phyloP scores from a whole-genome alignment of 1,284 basidiomycete species.

The Cryptococcus wingfieldii region DNA sequence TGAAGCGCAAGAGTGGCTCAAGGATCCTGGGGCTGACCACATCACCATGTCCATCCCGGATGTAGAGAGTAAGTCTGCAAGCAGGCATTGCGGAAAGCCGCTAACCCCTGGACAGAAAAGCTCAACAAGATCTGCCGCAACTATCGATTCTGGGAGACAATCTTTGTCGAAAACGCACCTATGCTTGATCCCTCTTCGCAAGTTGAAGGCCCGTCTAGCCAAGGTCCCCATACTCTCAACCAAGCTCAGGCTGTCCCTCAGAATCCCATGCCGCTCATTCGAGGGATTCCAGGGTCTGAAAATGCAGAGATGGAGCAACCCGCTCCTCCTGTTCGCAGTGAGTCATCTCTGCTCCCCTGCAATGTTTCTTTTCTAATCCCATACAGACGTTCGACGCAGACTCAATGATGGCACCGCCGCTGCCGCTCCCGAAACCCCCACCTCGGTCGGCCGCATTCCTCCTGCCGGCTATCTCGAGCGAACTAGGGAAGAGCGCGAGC shows the following conservation, averaged over 20 bases:
- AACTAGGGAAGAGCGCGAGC: slow-evolving; percentile 1
- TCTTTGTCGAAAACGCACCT: background rate
- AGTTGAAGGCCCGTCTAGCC: background rate
- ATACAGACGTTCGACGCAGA: slow-evolving; percentile 1
- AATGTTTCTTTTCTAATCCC: too few species aligned
- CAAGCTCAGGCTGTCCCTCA: background rate
- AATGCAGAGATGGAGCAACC: background rate
- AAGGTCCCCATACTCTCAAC: background rate
- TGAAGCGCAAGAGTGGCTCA: slow-evolving; percentile 3
- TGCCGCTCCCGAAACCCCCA: background rate
- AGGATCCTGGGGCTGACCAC: background rate
- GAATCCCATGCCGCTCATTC: background rate
- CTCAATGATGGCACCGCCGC: background rate
- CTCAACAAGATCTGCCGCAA: slow-evolving; percentile 3
- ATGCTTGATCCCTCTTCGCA: background rate
- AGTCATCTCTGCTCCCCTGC: background rate
- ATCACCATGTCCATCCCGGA: background rate
- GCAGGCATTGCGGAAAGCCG: background rate
- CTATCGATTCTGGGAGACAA: slow-evolving; percentile 3
- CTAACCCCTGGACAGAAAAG: background rate
- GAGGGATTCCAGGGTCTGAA: background rate
- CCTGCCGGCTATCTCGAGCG: background rate
- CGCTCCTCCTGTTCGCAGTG: background rate
- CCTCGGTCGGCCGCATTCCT: background rate
- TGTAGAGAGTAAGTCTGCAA: background rate